Base-by-base conservation (phyloP, 768 basidiomycete genomes). In the Fistulinella prunicolor region DNA sequence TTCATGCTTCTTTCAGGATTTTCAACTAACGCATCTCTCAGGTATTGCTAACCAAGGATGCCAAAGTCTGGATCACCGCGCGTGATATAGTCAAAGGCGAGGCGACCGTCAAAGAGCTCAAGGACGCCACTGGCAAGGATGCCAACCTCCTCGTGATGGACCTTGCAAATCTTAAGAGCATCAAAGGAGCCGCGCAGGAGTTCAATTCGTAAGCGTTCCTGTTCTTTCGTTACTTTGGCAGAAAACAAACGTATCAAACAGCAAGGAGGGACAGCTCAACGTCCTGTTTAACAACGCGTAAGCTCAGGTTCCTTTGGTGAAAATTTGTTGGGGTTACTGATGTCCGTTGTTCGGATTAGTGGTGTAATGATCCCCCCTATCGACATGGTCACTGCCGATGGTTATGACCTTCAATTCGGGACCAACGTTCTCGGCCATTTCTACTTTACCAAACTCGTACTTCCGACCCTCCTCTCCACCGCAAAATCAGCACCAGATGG, bases 351-450 rank as follows among this genome's bases (percentile, higher is more conserved):
- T n/a, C 38, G 10, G 28, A 23, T 28, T 43, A 72, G 69, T 1
- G 70, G 67, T 2, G 64, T 69, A 2, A 66, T 68, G 66, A 36
- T 4, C 2, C 46, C 61, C 2, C 66, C 70, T 0, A 44, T 65
- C 0, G 63, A 68, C 0, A 46, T 52, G 46, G 29, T 70, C 8
- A 75, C 73, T 0, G 62, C 56, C 1, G 67, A 76, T 24, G 68
- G 69, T 0, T 75, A 73, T 46, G 73, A 75, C 47, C 55, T 73
- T 21, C 72, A 68, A 45, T 72, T 72, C 23, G 72, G 66, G 4
- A 72, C 67, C 21, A 71, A 71, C 48, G 70, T 70, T 23, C 54
- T 73, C 12, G 69, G 67, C 7, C 65, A 63, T 24, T 67, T 63
- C 42, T 68, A 67, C 51, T 60, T 75, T 35, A 73, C 72, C 0